A percentile compares a stretch with the other conserved stretches of the same genome.
These are phyloP conservation scores for Paspalum vaginatum DNA, from an alignment of 176 grass and related monocot genomes.

Conservation along the genomic window DNA sequence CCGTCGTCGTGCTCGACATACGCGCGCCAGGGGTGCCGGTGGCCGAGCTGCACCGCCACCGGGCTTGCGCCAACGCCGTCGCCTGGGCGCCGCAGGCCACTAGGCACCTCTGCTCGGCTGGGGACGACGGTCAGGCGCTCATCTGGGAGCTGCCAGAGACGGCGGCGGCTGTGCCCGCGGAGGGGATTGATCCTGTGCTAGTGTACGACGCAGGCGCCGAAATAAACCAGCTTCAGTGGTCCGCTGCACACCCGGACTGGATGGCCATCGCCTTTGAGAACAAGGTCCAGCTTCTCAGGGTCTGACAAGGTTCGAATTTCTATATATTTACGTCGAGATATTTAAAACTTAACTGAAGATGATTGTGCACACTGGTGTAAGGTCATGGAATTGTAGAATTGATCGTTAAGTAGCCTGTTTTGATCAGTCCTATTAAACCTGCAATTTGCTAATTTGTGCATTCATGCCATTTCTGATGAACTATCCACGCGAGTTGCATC, in stretches of 20 bases:
- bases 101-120: slow-evolving; percentile 77
- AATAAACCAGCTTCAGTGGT: slow-evolving; percentile 95
- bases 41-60: slow-evolving; percentile 82
- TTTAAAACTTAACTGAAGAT: not conserved
- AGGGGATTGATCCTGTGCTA: slow-evolving; percentile 77
- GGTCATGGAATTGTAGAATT: not conserved
- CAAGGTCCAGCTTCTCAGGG: slow-evolving; percentile 87
- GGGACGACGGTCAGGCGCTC: slow-evolving; percentile 83
- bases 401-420: not conserved
- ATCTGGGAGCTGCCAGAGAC: slow-evolving; percentile 77
- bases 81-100: slow-evolving; percentile 79
- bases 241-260: slow-evolving; percentile 74
- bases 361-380: not conserved
- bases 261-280: slow-evolving; percentile 88
- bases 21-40: slow-evolving; percentile 79
- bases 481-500: not conserved
- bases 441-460: not conserved
- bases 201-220: slow-evolving; percentile 66
- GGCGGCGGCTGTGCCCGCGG: slow-evolving; percentile 41
- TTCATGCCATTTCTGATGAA: slow-evolving; percentile 15
- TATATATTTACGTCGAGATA: not conserved
- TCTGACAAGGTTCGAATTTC: no score
- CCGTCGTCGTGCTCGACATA: slow-evolving; percentile 91
- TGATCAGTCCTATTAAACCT: not conserved
- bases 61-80: slow-evolving; percentile 76